phyloP scores from a whole-genome alignment of 345 rosid species.

The Kandelia obovata region DNA sequence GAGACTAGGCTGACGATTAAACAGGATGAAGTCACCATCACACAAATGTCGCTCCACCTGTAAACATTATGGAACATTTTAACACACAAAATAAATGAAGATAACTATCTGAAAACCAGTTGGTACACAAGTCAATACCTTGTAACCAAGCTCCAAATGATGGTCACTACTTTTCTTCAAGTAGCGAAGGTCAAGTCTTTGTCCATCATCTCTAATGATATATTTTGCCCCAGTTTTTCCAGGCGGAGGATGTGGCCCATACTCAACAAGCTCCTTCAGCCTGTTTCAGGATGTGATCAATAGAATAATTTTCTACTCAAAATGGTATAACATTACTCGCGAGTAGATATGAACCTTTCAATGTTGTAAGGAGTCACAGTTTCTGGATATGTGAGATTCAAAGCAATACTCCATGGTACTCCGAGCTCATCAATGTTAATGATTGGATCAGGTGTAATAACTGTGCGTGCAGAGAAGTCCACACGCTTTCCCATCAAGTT shows the following conservation, averaged over 20 bases:
- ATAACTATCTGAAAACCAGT: not conserved
- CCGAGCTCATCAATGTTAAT: conserved; percentile 92
- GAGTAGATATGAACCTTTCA: conserved; percentile 53
- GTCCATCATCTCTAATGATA: conserved; percentile 97
- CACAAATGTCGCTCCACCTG: conserved; percentile 95
- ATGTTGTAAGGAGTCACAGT: conserved; percentile 96
- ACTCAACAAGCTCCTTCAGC: conserved; percentile 89
- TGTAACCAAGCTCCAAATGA: conserved; percentile 97
- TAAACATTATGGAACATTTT: conserved; percentile 16
- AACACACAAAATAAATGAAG: not conserved
- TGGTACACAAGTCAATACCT: conserved; percentile 33
- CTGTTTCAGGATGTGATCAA: conserved; percentile 30
- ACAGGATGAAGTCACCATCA: conserved; percentile 91
- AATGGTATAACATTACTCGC: not conserved
- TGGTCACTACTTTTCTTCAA: conserved; percentile 98
- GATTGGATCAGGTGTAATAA: conserved; percentile 96
- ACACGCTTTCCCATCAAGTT: conserved; percentile 97
- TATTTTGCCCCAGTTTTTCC: conserved; percentile 97
- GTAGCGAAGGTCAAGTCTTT: conserved; percentile 95
- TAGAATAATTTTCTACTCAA: not conserved
- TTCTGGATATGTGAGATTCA: conserved; percentile 93
- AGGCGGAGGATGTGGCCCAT: conserved; percentile 98
- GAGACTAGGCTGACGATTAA: conserved; percentile 97
- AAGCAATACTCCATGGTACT: conserved; percentile 97
- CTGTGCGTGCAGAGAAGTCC: conserved; percentile 99